Evolutionary conservation across 2,329 filamentous ascomycete genomes (phyloP), one percentile per base, ranked within the genome.

Genomic region (Uncinocarpus reesii): DNA sequence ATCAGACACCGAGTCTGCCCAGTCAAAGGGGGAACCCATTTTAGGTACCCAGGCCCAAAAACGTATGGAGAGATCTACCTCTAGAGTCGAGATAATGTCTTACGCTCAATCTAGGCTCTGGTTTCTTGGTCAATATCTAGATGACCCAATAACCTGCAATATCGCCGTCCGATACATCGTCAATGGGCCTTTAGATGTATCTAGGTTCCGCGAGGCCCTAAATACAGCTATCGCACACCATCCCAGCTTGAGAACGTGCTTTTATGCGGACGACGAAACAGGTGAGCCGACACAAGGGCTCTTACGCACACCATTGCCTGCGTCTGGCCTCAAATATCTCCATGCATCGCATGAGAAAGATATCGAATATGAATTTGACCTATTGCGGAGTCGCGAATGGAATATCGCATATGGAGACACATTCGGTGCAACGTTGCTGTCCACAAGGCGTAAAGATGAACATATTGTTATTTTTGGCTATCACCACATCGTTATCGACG

Each of bases 401-500:
- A 63, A 72, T 42, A 49, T 76, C 8, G 60, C 59, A 11, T 55
- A 53, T 5, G 66, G 68, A 5, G 56, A 68, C 7, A 47, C 54
- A 1, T 47, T 62, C 16, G 53, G 53, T 18, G 47, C 57, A 3
- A 44, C 46, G 0, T 31, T 62, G 1, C 50, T 60, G 7, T 52
- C 54, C 0, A 18, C 50, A 7, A n/a, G n/a, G n/a, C 15, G 38
- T 0, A 50, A 57, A 1, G 58, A 57, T 0, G 46, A 52, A 1
- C 67, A 73, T 49, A 67, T 59, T 52, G 49, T 76, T 2, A 36
- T 78, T 0, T 38, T 77, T 6, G 59, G 60, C 1, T 65, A 63
- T 36, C 73, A 76, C 49, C 73, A 77, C 53, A 75, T 77, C 34
- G 57, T 65, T 28, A 66, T 77, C 63, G 75, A 78, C 51, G 72